These are phyloP conservation scores for Pelargonium exstipulatum DNA, from an alignment of 441 rosid genomes.

Conservation along the genomic window DNA sequence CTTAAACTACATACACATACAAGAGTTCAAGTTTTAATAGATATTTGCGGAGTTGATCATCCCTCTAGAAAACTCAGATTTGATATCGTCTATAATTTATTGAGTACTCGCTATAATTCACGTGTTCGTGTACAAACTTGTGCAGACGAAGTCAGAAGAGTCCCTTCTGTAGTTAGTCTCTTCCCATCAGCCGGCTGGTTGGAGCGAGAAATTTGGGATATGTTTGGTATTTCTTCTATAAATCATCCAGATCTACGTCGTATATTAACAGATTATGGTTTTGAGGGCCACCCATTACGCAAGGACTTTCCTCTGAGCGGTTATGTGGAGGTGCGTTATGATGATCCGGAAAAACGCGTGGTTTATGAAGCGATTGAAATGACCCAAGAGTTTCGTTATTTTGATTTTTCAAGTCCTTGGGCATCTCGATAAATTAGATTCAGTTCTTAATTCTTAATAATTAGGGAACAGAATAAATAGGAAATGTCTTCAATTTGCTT, in stretches of 20 bases:
- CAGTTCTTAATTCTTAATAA: too few species aligned
- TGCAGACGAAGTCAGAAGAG: too few species aligned
- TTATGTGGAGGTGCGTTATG: slow-evolving; percentile 22
- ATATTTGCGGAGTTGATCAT: slow-evolving; percentile 15
- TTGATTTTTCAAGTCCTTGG: background rate
- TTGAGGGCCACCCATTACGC: background rate
- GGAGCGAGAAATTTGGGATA: background rate
- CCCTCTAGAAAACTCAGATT: slow-evolving; percentile 12
- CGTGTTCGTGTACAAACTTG: background rate
- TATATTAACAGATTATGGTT: background rate
- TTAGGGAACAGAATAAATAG: too few species aligned
- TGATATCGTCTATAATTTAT: slow-evolving; percentile 4
- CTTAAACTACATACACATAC: too few species aligned
- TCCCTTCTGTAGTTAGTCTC: background rate
- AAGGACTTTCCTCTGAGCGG: slow-evolving; percentile 17
- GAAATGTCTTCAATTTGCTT: too few species aligned
- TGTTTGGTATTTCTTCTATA: background rate
- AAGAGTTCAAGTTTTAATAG: background rate
- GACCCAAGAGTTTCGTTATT: background rate
- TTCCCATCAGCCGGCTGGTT: background rate
- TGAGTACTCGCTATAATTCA: slow-evolving; percentile 10
- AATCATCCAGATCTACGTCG: background rate
- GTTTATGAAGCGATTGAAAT: slow-evolving; percentile 14
- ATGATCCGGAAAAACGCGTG: slow-evolving; percentile 21
- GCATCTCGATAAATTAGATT: too few species aligned